Evolutionary conservation across 1,139 yeast species (phyloP).

Genomic region (Blastobotrys elegans): DNA sequence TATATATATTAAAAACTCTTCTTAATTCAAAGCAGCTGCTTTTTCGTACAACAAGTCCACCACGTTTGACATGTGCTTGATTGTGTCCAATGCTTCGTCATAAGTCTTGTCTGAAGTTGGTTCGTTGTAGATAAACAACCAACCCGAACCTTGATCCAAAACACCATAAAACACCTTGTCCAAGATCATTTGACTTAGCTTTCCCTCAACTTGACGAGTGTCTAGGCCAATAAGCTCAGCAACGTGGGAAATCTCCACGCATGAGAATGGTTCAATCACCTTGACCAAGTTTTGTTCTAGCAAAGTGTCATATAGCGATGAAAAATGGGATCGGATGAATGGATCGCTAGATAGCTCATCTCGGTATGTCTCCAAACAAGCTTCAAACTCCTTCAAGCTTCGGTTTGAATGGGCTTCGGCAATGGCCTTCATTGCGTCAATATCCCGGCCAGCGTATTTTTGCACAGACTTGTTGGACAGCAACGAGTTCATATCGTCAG

Average conservation of each 20-base stretch:
- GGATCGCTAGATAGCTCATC: slow-evolving; percentile 79
- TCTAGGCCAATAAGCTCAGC: slow-evolving; percentile 86
- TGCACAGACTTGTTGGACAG: slow-evolving; percentile 74
- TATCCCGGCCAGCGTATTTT: slow-evolving; percentile 67
- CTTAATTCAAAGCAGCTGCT: slow-evolving; percentile 65
- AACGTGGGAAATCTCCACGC: slow-evolving; percentile 86
- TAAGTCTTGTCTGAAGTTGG: slow-evolving; percentile 87
- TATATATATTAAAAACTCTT: neutral
- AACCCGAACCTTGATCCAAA: slow-evolving; percentile 96
- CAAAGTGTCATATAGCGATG: slow-evolving; percentile 86
- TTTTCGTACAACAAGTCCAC: slow-evolving; percentile 92
- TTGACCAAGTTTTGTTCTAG: slow-evolving; percentile 90
- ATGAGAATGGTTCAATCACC: slow-evolving; percentile 92
- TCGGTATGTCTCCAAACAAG: slow-evolving; percentile 65
- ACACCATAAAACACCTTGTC: slow-evolving; percentile 95
- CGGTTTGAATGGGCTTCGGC: slow-evolving; percentile 86
- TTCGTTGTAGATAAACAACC: slow-evolving; percentile 88
- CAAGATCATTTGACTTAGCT: slow-evolving; percentile 91
- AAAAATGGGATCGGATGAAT: slow-evolving; percentile 86
- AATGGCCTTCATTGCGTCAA: slow-evolving; percentile 92
- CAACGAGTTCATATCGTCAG: slow-evolving; percentile 78
- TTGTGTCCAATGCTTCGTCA: slow-evolving; percentile 79
- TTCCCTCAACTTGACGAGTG: slow-evolving; percentile 86
- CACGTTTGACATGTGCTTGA: slow-evolving; percentile 79
- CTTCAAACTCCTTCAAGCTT: slow-evolving; percentile 86